A percentile compares a stretch with the other conserved stretches of the same genome.
Evolutionary conservation across 768 basidiomycete species (phyloP).

Genomic region (Asterophora lycoperdoides): DNA sequence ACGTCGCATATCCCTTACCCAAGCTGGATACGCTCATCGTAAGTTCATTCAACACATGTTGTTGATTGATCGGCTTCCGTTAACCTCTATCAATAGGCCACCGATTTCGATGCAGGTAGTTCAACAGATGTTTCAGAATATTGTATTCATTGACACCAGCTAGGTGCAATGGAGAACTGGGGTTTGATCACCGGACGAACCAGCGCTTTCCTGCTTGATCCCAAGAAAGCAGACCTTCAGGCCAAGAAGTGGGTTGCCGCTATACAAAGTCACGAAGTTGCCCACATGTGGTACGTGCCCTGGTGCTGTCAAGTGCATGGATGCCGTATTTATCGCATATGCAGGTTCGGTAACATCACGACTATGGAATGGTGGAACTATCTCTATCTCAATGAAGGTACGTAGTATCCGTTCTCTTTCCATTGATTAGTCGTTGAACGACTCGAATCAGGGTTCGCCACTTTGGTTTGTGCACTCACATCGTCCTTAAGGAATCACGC

Average conservation of each 20-base stretch:
- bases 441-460: slow-evolving; percentile 64
- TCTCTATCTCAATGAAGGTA: slow-evolving; percentile 77
- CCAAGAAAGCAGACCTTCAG: slow-evolving; percentile 62
- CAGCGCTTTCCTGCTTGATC: slow-evolving; percentile 73
- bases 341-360: slow-evolving; percentile 86
- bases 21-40: slow-evolving; percentile 92
- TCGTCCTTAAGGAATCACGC: neutral
- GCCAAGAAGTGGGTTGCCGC: slow-evolving; percentile 78
- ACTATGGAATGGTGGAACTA: slow-evolving; percentile 95
- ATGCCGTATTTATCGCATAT: neutral
- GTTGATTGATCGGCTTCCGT: slow-evolving; percentile 1
- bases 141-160: slow-evolving; percentile 10
- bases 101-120: slow-evolving; percentile 82
- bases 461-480: slow-evolving; percentile 46
- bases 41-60: slow-evolving; percentile 21
- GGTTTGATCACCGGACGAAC: slow-evolving; percentile 90
- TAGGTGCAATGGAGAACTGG: slow-evolving; percentile 92
- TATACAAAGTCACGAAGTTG: slow-evolving; percentile 83
- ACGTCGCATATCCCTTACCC: slow-evolving; percentile 88
- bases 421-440: neutral
- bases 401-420: slow-evolving; percentile 11
- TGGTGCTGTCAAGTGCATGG: neutral
- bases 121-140: neutral
- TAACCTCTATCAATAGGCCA: slow-evolving; percentile 39
- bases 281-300: slow-evolving; percentile 65